phyloP scores from a whole-genome alignment of 2,329 filamentous ascomycete species.

The Trichoderma brevicompactum region DNA sequence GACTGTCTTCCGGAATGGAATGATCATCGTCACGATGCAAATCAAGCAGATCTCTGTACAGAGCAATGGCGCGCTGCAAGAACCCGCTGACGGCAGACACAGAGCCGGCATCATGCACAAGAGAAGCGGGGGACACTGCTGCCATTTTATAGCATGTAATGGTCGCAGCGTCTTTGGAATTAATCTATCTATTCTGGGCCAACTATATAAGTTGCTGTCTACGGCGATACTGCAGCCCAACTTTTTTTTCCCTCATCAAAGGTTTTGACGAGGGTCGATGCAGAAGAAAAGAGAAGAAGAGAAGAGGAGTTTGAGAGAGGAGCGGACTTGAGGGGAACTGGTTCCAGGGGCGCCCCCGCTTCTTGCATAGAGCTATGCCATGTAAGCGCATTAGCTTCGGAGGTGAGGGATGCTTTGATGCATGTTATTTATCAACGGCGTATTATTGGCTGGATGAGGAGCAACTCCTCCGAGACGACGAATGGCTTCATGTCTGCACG shows the following conservation, averaged over 20 bases:
- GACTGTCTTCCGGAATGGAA: neutral
- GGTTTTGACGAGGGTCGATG: neutral
- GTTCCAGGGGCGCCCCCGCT: constrained; percentile 13
- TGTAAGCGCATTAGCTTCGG: constrained; percentile 16
- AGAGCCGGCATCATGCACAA: neutral
- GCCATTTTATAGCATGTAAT: constrained; percentile 44
- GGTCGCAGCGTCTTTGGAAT: constrained; percentile 32
- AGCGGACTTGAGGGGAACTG: constrained; percentile 18
- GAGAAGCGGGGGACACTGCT: constrained; percentile 28
- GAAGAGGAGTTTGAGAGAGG: neutral
- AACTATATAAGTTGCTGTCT: neutral
- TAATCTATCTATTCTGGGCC: constrained; percentile 21
- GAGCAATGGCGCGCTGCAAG: constrained; percentile 31
- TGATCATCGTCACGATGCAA: constrained; percentile 11
- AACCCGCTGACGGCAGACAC: constrained; percentile 32
- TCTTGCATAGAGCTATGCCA: neutral
- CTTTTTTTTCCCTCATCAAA: neutral
- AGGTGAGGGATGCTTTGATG: constrained; percentile 21
- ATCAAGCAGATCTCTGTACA: constrained; percentile 27
- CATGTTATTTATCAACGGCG: neutral
- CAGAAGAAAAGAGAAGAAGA: neutral
- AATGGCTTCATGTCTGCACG: neutral
- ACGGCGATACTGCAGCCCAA: neutral
- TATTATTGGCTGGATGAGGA: constrained; percentile 11
- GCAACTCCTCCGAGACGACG: neutral